Evolutionary conservation across 176 grass and related monocot species (phyloP).

Genomic region (Eleusine indica): DNA sequence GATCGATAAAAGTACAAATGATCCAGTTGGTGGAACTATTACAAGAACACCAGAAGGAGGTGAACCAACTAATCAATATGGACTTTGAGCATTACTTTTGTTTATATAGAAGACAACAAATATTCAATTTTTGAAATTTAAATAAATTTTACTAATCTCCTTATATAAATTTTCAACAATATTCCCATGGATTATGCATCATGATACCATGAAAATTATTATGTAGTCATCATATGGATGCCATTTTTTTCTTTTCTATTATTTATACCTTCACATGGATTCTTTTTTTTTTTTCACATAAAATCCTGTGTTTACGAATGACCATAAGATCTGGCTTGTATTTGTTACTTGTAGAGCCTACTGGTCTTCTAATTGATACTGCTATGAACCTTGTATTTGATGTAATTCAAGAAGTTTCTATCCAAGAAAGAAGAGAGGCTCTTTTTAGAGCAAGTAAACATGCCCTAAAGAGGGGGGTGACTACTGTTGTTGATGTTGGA

Average conservation of each 20-base stretch:
- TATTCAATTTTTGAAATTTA: neutral
- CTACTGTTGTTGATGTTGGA: conserved; percentile 83
- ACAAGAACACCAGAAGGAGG: conserved; percentile 70
- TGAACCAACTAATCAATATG: conserved; percentile 30
- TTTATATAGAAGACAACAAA: neutral
- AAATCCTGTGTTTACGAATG: neutral
- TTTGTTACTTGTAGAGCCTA: conserved; percentile 61
- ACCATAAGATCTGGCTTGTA: neutral
- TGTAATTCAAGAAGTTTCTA: conserved; percentile 56
- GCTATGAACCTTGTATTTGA: conserved; percentile 71
- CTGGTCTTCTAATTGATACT: conserved; percentile 82
- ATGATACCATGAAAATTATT: neutral
- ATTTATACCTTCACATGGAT: neutral
- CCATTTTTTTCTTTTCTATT: neutral
- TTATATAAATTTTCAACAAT: neutral
- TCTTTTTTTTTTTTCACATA: neutral
- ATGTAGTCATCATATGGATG: neutral
- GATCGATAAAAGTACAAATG: conserved; percentile 53
- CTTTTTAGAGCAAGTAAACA: conserved; percentile 73
- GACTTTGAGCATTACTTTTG: neutral
- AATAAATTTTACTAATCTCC: neutral
- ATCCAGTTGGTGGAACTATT: conserved; percentile 83
- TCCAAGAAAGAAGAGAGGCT: conserved; percentile 66
- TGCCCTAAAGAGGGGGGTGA: conserved; percentile 77
- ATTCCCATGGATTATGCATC: neutral